Evolutionary conservation across 768 basidiomycete genomes (phyloP).

Genomic region (Podaxis mareebaensis): DNA sequence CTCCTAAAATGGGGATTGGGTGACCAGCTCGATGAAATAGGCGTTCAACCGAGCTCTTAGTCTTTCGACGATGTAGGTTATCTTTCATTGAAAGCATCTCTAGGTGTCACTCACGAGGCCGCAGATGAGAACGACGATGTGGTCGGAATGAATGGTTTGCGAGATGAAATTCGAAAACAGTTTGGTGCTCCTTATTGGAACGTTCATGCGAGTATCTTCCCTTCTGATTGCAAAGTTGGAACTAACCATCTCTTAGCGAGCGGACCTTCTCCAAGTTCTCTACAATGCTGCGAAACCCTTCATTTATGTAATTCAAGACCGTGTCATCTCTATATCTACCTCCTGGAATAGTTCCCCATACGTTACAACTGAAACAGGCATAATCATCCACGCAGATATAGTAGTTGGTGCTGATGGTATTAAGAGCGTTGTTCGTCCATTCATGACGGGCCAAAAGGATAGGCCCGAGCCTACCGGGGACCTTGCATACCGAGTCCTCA

Average conservation of each 20-base stretch:
- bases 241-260: conserved; percentile 37
- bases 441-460: conserved; percentile 47
- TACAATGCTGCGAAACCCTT: conserved; percentile 35
- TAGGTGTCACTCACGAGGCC: background rate
- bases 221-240: background rate
- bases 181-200: conserved; percentile 35
- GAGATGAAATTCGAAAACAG: conserved; percentile 27
- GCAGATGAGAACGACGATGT: conserved; percentile 32
- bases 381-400: conserved; percentile 41
- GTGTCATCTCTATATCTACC: conserved; percentile 31
- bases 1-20: conserved; percentile 53
- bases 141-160: conserved; percentile 29
- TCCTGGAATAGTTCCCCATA: conserved; percentile 21
- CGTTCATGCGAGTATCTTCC: conserved; percentile 30
- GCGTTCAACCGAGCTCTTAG: conserved; percentile 40
- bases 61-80: conserved; percentile 39
- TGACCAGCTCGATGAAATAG: conserved; percentile 35
- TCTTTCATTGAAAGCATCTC: conserved; percentile 18
- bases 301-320: conserved; percentile 35
- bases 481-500: conserved; percentile 58
- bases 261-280: conserved; percentile 46
- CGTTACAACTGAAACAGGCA: conserved; percentile 43
- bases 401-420: conserved; percentile 50
- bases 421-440: conserved; percentile 49
- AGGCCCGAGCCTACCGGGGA: conserved; percentile 58